Evolutionary conservation across 495 filamentous ascomycete genomes (phyloP).

Genomic region (Penicillium pulvis): DNA sequence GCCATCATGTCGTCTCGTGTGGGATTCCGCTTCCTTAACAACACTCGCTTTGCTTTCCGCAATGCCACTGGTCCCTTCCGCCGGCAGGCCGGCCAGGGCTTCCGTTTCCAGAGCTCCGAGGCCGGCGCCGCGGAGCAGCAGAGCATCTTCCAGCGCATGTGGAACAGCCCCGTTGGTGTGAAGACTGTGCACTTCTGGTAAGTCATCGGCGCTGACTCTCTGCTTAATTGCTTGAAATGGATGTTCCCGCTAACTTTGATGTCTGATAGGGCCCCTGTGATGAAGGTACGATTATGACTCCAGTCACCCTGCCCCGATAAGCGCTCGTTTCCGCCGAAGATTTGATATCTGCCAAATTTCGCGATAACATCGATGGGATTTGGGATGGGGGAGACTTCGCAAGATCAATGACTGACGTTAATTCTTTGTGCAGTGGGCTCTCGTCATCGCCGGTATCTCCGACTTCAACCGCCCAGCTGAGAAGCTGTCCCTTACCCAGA

Average conservation of each 20-base stretch:
- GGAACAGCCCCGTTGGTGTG: constrained; percentile 82
- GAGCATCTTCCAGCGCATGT: constrained; percentile 69
- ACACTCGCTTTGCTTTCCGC: constrained; percentile 55
- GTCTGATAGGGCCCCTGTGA: constrained; percentile 78
- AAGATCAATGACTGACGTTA: background rate
- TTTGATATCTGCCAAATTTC: background rate
- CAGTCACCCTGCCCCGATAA: constrained; percentile 8
- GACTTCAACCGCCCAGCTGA: constrained; percentile 93
- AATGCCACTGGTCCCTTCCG: constrained; percentile 53
- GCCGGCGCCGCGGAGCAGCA: constrained; percentile 54
- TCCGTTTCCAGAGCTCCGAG: constrained; percentile 68
- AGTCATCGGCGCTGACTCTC: constrained; percentile 19
- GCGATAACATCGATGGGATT: background rate
- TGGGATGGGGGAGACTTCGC: background rate
- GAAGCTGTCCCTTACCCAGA: constrained; percentile 89
- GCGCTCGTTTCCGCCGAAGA: constrained; percentile 1
- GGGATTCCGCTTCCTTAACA: constrained; percentile 53
- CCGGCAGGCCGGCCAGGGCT: constrained; percentile 52
- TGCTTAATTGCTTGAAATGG: background rate
- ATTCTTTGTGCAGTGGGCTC: constrained; percentile 64
- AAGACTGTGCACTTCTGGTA: constrained; percentile 99
- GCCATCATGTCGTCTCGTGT: constrained; percentile 49
- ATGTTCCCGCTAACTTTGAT: constrained; percentile 17
- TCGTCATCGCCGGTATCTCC: constrained; percentile 88
- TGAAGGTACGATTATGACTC: constrained; percentile 69